Base-by-base conservation (phyloP, 2,329 filamentous ascomycete species). In the Neonectria ditissima region DNA sequence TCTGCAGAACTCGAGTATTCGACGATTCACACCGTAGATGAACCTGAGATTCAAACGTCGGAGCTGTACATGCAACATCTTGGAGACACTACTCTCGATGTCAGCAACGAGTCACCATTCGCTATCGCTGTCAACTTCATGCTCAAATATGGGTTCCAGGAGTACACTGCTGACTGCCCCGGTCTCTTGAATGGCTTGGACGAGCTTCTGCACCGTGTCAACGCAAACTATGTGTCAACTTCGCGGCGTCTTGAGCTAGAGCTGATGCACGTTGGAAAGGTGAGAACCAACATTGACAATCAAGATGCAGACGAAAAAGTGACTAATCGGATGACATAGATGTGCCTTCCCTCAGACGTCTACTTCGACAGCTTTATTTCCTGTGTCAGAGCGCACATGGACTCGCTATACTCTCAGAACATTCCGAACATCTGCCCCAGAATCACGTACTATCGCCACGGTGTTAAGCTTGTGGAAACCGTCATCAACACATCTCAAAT, bases 191-290 rank as follows among this genome's bases (percentile, higher is more conserved):
- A 68, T 4, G 74, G 74, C 32, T 71, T 86, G 28, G 64, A 73
- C 32, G 69, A 70, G 4, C 72, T 86, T 5, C 65, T 75, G 24
- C 73, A 76, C 41, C 77, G 75, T 14, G 73, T 83, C 53, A 71
- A 71, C 30, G 72, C 69, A n/a, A 79, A 79, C 9, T 73, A 70
- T 44, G 75, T 83, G 20, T 72, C 67, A 14, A 83, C 80, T 16
- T 75, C 81, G 18, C 80, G 86, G 14, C 80, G 80, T 48, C 73
- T 86, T 1, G 86, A 88, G 72, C 73, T 88, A 18, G 83, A 86
- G 61, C 69, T 87, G 5, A 78, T 87, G 54, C 79, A 83, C 57
- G 80, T 79, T 13, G 85, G 84, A 67, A 86, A 82, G 79, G 84
- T 86, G 70, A 71, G 78, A 62, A n/a, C n/a, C 30, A 3, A 20